A percentile compares a stretch with the other conserved stretches of the same genome.
These are phyloP conservation scores for Mycosarcoma maydis DNA, from an alignment of 1,284 basidiomycete genomes.

Conservation along the genomic window DNA sequence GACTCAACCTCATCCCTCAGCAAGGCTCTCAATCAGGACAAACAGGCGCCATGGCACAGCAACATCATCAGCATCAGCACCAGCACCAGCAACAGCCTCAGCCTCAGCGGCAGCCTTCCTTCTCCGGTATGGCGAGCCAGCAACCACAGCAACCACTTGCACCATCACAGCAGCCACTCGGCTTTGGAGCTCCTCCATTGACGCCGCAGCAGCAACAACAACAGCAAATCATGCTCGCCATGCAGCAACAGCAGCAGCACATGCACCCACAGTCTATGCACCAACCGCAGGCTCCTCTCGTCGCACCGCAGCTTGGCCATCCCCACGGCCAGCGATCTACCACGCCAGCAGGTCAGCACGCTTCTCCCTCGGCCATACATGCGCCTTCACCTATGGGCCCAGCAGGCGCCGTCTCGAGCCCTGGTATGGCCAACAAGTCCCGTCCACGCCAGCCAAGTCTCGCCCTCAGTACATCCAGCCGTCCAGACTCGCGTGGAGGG, in stretches of 20 bases:
- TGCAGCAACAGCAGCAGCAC: conserved; percentile 41
- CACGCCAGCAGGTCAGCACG: conserved; percentile 37
- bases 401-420: conserved; percentile 32
- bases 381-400: conserved; percentile 44
- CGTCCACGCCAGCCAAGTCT: conserved; percentile 42
- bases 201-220: conserved; percentile 22
- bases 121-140: conserved; percentile 11
- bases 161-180: no score
- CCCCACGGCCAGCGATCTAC: conserved; percentile 40
- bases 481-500: conserved; percentile 41
- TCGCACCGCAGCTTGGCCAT: conserved; percentile 33
- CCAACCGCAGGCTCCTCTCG: conserved; percentile 33
- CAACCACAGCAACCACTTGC: conserved; percentile 18
- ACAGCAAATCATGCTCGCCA: conserved; percentile 36
- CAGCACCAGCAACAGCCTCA: conserved; percentile 14
- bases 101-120: conserved; percentile 17
- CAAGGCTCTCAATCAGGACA: conserved; percentile 27
- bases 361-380: conserved; percentile 43
- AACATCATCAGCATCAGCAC: conserved; percentile 22
- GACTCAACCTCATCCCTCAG: conserved; percentile 55
- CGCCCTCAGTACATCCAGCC: conserved; percentile 28
- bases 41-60: conserved; percentile 1
- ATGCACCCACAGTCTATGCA: conserved; percentile 46
- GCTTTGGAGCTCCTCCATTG: conserved; percentile 7
- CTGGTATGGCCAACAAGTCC: conserved; percentile 30